Evolutionary conservation across 306 rosid genomes (phyloP).

Genomic region (Prunus kanzakura): DNA sequence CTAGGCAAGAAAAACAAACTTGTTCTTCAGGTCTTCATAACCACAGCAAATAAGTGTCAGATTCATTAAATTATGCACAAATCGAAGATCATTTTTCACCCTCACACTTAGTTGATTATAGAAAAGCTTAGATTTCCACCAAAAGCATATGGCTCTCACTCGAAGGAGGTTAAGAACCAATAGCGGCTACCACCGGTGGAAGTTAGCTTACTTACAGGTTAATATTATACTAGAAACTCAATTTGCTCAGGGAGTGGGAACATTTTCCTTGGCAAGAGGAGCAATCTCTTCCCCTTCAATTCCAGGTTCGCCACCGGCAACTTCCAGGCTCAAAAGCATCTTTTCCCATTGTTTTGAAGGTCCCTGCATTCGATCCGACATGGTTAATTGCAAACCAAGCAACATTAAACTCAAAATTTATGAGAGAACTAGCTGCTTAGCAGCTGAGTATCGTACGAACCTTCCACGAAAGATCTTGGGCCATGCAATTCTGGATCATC

Average conservation of each 20-base stretch:
- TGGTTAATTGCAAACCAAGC: not conserved
- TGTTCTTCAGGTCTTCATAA: not conserved
- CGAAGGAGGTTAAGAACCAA: not conserved
- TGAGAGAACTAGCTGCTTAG: not conserved
- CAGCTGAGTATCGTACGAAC: not conserved
- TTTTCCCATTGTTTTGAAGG: constrained; percentile 85
- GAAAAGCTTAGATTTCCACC: not conserved
- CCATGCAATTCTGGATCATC: constrained; percentile 50
- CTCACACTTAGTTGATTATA: not conserved
- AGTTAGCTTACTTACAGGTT: not conserved
- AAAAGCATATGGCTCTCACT: constrained; percentile 2
- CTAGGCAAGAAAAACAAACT: not conserved
- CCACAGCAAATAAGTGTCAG: not conserved
- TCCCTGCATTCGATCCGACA: constrained; percentile 42
- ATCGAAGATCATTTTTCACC: not conserved
- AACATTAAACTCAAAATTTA: not conserved
- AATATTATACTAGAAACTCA: not conserved
- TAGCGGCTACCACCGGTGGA: not conserved
- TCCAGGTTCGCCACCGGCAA: constrained; percentile 59
- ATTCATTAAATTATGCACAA: not conserved
- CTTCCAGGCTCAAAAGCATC: constrained; percentile 60
- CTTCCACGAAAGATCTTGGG: constrained; percentile 56
- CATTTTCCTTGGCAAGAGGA: constrained; percentile 74
- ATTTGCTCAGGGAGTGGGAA: constrained; percentile 63
- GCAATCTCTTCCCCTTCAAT: constrained; percentile 74